These are phyloP conservation scores for Pyrenula aspistea DNA, from an alignment of 495 filamentous ascomycete species.

Conservation along the genomic window DNA sequence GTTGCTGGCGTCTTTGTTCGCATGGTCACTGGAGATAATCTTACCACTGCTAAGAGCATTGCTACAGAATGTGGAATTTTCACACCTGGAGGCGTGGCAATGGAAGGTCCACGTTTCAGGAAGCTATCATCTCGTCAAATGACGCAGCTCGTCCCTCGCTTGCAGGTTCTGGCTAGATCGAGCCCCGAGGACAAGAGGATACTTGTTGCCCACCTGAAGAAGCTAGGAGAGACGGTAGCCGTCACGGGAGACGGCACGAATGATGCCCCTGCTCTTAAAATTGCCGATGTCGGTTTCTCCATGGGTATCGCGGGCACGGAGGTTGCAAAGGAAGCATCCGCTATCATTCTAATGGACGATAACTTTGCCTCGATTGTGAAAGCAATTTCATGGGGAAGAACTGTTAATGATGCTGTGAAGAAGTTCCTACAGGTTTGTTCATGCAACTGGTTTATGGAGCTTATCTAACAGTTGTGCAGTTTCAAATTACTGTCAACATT, in stretches of 20 bases:
- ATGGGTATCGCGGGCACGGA: slow-evolving; percentile 90
- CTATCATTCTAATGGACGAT: slow-evolving; percentile 88
- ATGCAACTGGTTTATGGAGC: neutral
- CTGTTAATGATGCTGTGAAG: slow-evolving; percentile 80
- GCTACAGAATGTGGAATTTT: slow-evolving; percentile 76
- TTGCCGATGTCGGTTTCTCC: slow-evolving; percentile 81
- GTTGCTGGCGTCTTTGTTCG: slow-evolving; percentile 72
- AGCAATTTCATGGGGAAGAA: slow-evolving; percentile 78
- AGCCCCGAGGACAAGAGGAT: slow-evolving; percentile 77
- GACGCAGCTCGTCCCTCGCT: slow-evolving; percentile 55
- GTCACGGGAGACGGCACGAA: slow-evolving; percentile 93
- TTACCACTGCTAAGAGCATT: slow-evolving; percentile 76
- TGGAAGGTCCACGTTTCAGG: slow-evolving; percentile 75
- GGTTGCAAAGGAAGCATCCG: slow-evolving; percentile 87
- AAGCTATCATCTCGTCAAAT: slow-evolving; percentile 55
- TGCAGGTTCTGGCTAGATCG: slow-evolving; percentile 77
- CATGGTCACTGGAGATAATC: slow-evolving; percentile 89
- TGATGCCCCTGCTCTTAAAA: slow-evolving; percentile 77
- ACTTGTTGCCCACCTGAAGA: slow-evolving; percentile 68
- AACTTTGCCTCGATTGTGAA: slow-evolving; percentile 86
- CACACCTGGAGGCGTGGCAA: slow-evolving; percentile 59
- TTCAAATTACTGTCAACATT: slow-evolving; percentile 87
- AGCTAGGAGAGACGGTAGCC: slow-evolving; percentile 79
- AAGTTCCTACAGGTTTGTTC: slow-evolving; percentile 67
- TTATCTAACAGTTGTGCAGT: slow-evolving; percentile 34